Percentiles rank a stretch among this genome's conserved stretches.
These are phyloP conservation scores for Phytophthora capsici DNA, from an alignment of 352 stramenopile genomes.

Conservation along the genomic window DNA sequence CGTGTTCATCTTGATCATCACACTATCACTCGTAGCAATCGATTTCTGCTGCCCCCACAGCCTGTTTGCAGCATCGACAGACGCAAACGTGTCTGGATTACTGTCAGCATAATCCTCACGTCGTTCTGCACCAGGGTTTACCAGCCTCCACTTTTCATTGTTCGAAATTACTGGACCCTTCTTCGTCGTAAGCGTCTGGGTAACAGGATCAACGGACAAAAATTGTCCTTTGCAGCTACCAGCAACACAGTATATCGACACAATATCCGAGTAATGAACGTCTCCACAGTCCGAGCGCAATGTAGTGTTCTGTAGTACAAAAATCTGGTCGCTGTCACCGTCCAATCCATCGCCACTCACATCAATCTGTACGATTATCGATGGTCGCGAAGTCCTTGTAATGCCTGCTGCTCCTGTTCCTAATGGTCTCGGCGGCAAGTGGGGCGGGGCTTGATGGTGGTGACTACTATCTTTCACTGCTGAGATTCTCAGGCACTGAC, in stretches of 20 bases:
- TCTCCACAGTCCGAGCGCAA: slow-evolving; percentile 71
- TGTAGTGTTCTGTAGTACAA: slow-evolving; percentile 78
- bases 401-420: slow-evolving; percentile 27
- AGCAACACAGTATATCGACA: slow-evolving; percentile 78
- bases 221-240: slow-evolving; percentile 77
- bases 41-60: slow-evolving; percentile 71
- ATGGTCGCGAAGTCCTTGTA: slow-evolving; percentile 19
- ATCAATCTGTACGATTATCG: slow-evolving; percentile 47
- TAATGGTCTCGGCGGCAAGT: slow-evolving; percentile 37
- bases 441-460: slow-evolving; percentile 13
- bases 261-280: slow-evolving; percentile 78
- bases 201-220: slow-evolving; percentile 69
- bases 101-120: slow-evolving; percentile 22
- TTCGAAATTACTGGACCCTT: slow-evolving; percentile 81
- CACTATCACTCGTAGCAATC: slow-evolving; percentile 70
- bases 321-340: slow-evolving; percentile 81
- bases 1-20: slow-evolving; percentile 75
- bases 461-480: slow-evolving; percentile 18
- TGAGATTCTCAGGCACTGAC: slow-evolving; percentile 68
- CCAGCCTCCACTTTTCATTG: slow-evolving; percentile 80
- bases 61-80: slow-evolving; percentile 43
- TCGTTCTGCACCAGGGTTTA: slow-evolving; percentile 53
- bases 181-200: slow-evolving; percentile 66
- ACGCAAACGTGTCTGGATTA: slow-evolving; percentile 51
- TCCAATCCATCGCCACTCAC: slow-evolving; percentile 67